Conservation (phyloP, 2,329 filamentous ascomycete genomes). For the Rhexocercosporidium sp. region DNA sequence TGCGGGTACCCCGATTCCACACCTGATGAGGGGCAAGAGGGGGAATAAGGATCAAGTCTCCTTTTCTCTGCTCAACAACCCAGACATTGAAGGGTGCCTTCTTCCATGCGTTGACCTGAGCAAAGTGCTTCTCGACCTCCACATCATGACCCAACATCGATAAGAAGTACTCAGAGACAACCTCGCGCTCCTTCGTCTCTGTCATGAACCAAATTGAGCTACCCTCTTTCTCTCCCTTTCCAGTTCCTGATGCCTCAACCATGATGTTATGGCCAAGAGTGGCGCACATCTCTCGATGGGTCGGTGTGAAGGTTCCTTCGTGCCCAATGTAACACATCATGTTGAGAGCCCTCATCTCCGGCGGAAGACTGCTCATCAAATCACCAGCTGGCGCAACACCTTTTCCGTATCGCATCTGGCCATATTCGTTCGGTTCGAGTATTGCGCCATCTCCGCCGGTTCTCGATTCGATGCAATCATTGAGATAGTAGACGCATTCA, state of each 20-base stretch:
- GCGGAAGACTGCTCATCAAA: conserved; percentile 89
- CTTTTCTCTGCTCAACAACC: conserved; percentile 86
- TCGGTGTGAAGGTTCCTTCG: conserved; percentile 94
- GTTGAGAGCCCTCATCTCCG: conserved; percentile 90
- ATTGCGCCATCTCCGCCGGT: conserved; percentile 59
- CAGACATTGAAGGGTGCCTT: conserved; percentile 93
- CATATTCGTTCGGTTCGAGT: conserved; percentile 49
- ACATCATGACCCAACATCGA: conserved; percentile 95
- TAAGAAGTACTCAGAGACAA: conserved; percentile 92
- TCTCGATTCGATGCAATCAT: conserved; percentile 71
- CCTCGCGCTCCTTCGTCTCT: conserved; percentile 86
- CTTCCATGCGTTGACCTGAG: conserved; percentile 94
- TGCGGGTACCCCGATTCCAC: conserved; percentile 95
- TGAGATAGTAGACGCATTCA: conserved; percentile 85
- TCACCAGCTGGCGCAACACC: conserved; percentile 75
- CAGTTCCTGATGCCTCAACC: conserved; percentile 83
- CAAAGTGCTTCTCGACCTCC: conserved; percentile 96
- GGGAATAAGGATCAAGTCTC: conserved; percentile 93
- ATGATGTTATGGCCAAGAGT: conserved; percentile 97
- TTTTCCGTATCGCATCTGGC: conserved; percentile 49
- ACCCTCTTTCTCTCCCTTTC: conserved; percentile 78
- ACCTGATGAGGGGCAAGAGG: conserved; percentile 95
- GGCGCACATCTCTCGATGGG: conserved; percentile 97
- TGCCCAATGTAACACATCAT: conserved; percentile 99
- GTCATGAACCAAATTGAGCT: conserved; percentile 99